Conservation (phyloP, 306 rosid genomes). For the Crotalaria pallida region DNA sequence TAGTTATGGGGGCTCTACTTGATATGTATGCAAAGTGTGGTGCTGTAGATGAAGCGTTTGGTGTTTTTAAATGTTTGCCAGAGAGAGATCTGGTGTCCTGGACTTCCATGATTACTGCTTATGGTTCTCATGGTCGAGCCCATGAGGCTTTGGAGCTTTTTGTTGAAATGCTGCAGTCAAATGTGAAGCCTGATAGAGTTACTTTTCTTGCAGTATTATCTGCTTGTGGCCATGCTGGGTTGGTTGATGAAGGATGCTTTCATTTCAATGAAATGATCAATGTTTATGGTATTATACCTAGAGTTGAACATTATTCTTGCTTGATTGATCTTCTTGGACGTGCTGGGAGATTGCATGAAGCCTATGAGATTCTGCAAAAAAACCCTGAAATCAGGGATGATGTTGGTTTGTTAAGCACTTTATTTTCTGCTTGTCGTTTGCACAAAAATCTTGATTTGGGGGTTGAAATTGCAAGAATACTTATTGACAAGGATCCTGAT, state of each 20-base stretch:
- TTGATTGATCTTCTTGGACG: conserved; percentile 83
- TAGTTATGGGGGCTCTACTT: conserved; percentile 78
- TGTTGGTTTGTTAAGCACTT: conserved; percentile 54
- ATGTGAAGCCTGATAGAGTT: conserved; percentile 56
- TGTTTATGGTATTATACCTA: conserved; percentile 46
- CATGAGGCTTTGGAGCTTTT: conserved; percentile 65
- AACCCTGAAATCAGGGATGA: conserved; percentile 51
- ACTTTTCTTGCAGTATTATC: conserved; percentile 66
- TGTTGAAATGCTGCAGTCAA: conserved; percentile 46
- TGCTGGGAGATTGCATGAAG: conserved; percentile 72
- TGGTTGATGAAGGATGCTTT: conserved; percentile 60
- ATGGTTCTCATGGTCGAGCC: conserved; percentile 71
- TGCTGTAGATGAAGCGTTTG: conserved; percentile 61
- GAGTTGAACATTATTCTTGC: conserved; percentile 75
- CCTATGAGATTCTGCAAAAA: conserved; percentile 54
- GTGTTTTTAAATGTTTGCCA: conserved; percentile 55
- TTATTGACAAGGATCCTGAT: conserved; percentile 54
- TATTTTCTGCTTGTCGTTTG: conserved; percentile 61
- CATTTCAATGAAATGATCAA: conserved; percentile 56
- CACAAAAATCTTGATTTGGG: conserved; percentile 54
- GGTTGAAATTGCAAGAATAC: conserved; percentile 42
- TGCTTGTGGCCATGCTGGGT: conserved; percentile 78
- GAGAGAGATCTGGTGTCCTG: conserved; percentile 68
- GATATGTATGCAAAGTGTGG: conserved; percentile 93
- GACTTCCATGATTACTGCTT: conserved; percentile 84